Percentiles rank a stretch among this genome's conserved stretches.
Conservation (phyloP, 768 basidiomycete genomes). For the Punctularia strigosozonata region DNA sequence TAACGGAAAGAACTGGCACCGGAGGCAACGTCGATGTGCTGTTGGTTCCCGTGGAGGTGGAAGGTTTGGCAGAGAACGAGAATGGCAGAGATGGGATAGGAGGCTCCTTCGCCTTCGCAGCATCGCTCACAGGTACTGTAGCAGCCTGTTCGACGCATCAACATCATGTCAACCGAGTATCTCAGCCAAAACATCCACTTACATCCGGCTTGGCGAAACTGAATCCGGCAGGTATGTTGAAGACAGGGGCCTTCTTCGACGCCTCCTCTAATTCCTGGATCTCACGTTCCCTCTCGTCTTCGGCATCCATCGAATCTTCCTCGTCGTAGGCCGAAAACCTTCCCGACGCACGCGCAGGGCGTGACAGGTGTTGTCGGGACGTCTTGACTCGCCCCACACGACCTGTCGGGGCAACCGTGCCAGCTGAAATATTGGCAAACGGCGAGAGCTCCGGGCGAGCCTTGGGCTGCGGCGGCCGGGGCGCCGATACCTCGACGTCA, state of each 20-base stretch:
- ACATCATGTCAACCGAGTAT: background rate
- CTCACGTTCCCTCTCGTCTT: constrained; percentile 30
- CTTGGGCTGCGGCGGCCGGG: constrained; percentile 7
- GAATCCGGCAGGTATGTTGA: constrained; percentile 52
- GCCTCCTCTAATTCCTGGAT: constrained; percentile 39
- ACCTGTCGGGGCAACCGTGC: constrained; percentile 45
- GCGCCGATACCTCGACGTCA: constrained; percentile 10
- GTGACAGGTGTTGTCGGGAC: constrained; percentile 39
- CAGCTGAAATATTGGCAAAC: constrained; percentile 13
- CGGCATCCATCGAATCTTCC: constrained; percentile 26
- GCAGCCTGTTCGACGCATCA: constrained; percentile 2
- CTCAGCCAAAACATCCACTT: constrained; percentile 11
- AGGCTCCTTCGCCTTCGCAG: constrained; percentile 46
- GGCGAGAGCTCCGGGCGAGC: constrained; percentile 8
- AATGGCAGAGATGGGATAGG: constrained; percentile 55
- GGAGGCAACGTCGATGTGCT: no score
- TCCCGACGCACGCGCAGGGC: constrained; percentile 21
- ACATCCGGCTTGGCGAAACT: constrained; percentile 58
- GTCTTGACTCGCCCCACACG: constrained; percentile 50
- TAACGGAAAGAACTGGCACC: background rate
- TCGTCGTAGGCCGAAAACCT: constrained; percentile 53
- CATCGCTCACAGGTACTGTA: constrained; percentile 22
- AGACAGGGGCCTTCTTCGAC: constrained; percentile 41
- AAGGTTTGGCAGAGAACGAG: constrained; percentile 18
- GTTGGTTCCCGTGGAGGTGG: background rate